Base-by-base conservation (phyloP, 2,329 filamentous ascomycete genomes). In the Monosporascus sp. region DNA sequence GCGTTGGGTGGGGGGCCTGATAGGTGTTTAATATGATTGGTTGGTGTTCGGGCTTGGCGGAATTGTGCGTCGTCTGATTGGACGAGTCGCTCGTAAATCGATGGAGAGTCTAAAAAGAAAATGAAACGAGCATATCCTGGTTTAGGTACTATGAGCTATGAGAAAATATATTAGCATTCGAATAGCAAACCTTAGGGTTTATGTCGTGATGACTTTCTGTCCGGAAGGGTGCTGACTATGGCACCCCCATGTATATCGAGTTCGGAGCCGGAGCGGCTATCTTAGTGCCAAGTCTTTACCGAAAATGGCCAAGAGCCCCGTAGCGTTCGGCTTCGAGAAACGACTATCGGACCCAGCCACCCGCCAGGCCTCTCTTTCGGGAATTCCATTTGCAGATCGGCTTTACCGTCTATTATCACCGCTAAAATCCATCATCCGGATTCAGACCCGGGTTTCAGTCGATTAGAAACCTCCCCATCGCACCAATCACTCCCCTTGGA, bases 181-280 rank as follows among this genome's bases (percentile, higher is more conserved):
- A 35, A 14, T 14, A 14, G 31, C 31, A 35, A 27, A 35, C 2
- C 31, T 14, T 35, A 35, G 11, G 11, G 31, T 35, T 14, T 14
- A 35, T 14, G 9, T 14, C 9, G 31, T 14, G 31, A 35, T 14
- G 31, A 35, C 31, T 35, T 35, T 14, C 31, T 35, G 31, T 47
- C 44, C 17, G 18, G 18, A 14, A 47, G 18, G 20, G 25, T 22
- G 6, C 43, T 25, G 18, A 15, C 43, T 25, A 22, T 45, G 18
- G 31, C 17, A 9, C 4, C 44, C 14, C 4, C 6, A 25, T 47
- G 31, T 48, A 8, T 14, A 38, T 15, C 47, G 20, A 31, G 18
- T 38, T 49, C 48, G 48, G 48, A 43, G 48, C 48, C 48, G 48
- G 37, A 41, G 3, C 48, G 48, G 37, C 39, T 49, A 43, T n/a